Base-by-base conservation (phyloP, 192 early-diverging fungal species). In the Podila minutissima region DNA sequence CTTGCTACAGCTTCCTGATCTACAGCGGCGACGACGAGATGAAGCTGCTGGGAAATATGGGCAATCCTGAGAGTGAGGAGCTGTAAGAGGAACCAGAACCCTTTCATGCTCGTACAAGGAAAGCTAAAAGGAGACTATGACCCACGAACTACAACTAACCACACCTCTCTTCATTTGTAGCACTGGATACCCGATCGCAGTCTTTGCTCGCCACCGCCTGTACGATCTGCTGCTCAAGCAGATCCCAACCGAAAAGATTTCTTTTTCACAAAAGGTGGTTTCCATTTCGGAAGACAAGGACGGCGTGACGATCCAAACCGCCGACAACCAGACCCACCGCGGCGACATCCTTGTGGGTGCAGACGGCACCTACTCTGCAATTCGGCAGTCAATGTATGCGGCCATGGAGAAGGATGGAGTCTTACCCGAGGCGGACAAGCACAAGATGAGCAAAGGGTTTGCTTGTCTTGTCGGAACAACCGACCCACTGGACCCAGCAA, bases 331-430 rank as follows among this genome's bases (percentile, higher is more conserved):
- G 24, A 19, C 0, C 13, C 62, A 67, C 48, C 26, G 53, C 4
- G 68, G 69, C 15, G 59, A 66, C 22, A 62, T 78, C 50, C 69
- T 78, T 17, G 59, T 78, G 12, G 74, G 74, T 0, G 67, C 74
- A 8, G 74, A 76, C 32, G 75, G 75, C 0, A 58, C 75, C 0
- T 78, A 78, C 26, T 71, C 69, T 31, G 58, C 32, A 1, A 69
- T 78, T n/a, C 62, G 75, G 10, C 63, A 78, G 19, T 64, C 37
- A n/a, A 32, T 78, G 24, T 71, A 71, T 50, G 48, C 50, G 19
- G 31, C 33, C 2, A 26, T 78, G 35, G 26, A 59, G 2, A 20
- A 78, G 64, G 8, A 48, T 24, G 64, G 50, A 0, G 4, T 49
- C 1, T 24, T 78, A 7, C 69, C 75, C 3, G 63, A 66, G 22